These are phyloP conservation scores for Silybum marianum DNA, from an alignment of 129 eudicot species.

Conservation along the genomic window DNA sequence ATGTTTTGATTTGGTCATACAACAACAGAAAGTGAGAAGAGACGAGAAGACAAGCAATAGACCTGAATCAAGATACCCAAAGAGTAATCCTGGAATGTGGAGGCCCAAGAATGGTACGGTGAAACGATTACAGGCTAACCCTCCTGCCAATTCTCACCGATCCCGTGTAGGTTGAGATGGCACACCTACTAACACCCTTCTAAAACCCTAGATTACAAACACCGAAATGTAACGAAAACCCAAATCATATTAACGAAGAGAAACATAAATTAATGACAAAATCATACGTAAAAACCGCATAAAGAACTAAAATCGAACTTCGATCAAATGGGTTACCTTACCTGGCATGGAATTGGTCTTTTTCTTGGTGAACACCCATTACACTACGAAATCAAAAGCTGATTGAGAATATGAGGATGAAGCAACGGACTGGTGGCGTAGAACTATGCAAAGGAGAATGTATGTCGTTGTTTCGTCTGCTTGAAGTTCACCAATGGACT, in stretches of 20 bases:
- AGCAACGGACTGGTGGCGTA: background rate
- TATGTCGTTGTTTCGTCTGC: background rate
- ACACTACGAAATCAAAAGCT: background rate
- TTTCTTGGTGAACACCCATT: background rate
- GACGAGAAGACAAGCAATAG: background rate
- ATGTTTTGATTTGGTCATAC: background rate
- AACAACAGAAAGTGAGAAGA: background rate
- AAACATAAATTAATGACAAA: background rate
- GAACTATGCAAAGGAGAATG: background rate
- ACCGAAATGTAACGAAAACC: background rate
- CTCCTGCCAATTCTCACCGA: background rate
- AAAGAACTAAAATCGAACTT: background rate
- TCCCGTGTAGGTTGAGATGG: background rate
- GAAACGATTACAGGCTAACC: background rate
- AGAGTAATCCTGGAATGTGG: background rate
- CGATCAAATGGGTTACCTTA: slow-evolving; percentile 13
- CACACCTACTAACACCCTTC: slow-evolving; percentile 17
- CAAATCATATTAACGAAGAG: background rate
- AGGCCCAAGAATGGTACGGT: background rate
- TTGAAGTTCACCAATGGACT: background rate
- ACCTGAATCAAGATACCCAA: background rate
- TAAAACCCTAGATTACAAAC: slow-evolving; percentile 33
- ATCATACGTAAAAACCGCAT: background rate
- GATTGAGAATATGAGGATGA: background rate
- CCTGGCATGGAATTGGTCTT: slow-evolving; percentile 10